phyloP scores from a whole-genome alignment of 352 stramenopile species.

The Phytophthora citricola region DNA sequence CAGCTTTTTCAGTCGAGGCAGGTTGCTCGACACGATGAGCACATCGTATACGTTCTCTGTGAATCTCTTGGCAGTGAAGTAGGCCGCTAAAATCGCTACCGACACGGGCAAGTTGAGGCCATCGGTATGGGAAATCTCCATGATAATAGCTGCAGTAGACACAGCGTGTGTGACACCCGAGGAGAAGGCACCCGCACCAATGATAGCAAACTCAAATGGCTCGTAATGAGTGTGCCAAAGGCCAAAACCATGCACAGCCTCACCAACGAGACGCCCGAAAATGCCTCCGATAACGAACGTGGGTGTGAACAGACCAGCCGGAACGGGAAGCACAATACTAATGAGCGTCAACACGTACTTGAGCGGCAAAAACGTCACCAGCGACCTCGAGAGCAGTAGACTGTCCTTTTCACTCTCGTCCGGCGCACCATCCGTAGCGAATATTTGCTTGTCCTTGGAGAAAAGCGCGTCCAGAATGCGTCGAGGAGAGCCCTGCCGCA shows the following conservation, averaged over 20 bases:
- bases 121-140: conserved; percentile 92
- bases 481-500: conserved; percentile 70
- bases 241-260: conserved; percentile 72
- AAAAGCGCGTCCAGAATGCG: conserved; percentile 74
- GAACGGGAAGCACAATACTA: conserved; percentile 78
- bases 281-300: conserved; percentile 89
- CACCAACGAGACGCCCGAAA: conserved; percentile 81
- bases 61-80: conserved; percentile 92
- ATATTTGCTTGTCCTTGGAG: conserved; percentile 67
- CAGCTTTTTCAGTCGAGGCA: conserved; percentile 82
- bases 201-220: conserved; percentile 93
- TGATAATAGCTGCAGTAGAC: conserved; percentile 94
- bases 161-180: conserved; percentile 93
- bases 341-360: conserved; percentile 82
- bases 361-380: conserved; percentile 80
- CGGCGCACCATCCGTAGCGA: conserved; percentile 26
- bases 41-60: conserved; percentile 93
- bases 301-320: conserved; percentile 81
- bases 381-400: conserved; percentile 70
- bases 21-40: conserved; percentile 84
- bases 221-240: conserved; percentile 75
- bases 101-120: conserved; percentile 88
- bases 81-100: conserved; percentile 88
- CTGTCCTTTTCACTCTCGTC: conserved; percentile 44
- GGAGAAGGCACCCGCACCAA: conserved; percentile 91